These are phyloP conservation scores for Penicillium salamii DNA, from an alignment of 495 filamentous ascomycete genomes.

Conservation along the genomic window DNA sequence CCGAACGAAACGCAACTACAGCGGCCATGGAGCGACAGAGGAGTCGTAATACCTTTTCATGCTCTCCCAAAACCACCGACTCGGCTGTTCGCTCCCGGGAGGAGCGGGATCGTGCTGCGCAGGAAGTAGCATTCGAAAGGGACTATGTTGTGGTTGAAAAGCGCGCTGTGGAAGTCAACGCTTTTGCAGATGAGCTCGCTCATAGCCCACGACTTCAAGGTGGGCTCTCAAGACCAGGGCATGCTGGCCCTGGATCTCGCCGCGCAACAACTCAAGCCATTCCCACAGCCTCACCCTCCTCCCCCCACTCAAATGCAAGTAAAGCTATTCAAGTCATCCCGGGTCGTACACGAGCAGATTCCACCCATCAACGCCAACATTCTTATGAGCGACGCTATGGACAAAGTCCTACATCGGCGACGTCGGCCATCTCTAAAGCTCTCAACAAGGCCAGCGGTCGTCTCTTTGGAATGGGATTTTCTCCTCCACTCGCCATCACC, in stretches of 20 bases:
- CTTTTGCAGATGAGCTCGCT: constrained; percentile 91
- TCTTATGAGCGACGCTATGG: constrained; percentile 81
- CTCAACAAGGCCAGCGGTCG: constrained; percentile 90
- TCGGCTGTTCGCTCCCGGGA: constrained; percentile 44
- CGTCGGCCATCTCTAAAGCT: constrained; percentile 89
- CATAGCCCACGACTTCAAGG: constrained; percentile 63
- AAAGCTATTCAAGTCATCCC: constrained; percentile 68
- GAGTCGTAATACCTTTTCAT: constrained; percentile 48
- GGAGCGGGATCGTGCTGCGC: constrained; percentile 71
- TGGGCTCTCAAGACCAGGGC: constrained; percentile 34
- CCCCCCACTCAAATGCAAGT: constrained; percentile 39
- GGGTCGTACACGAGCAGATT: constrained; percentile 59
- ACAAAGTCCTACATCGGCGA: constrained; percentile 72
- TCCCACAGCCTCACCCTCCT: constrained; percentile 36
- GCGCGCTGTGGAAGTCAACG: constrained; percentile 90
- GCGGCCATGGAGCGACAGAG: constrained; percentile 48
- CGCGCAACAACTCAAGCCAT: constrained; percentile 67
- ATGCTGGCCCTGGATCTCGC: constrained; percentile 53
- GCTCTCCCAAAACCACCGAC: constrained; percentile 45
- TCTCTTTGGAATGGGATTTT: constrained; percentile 71
- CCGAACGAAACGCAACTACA: constrained; percentile 29
- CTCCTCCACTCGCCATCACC: constrained; percentile 66
- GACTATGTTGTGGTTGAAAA: constrained; percentile 98
- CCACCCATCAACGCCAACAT: constrained; percentile 59
- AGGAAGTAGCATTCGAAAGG: constrained; percentile 84